Evolutionary conservation across 2,329 filamentous ascomycete genomes (phyloP), one percentile per base, ranked within the genome.

Genomic region (Bipolaris gigantea): DNA sequence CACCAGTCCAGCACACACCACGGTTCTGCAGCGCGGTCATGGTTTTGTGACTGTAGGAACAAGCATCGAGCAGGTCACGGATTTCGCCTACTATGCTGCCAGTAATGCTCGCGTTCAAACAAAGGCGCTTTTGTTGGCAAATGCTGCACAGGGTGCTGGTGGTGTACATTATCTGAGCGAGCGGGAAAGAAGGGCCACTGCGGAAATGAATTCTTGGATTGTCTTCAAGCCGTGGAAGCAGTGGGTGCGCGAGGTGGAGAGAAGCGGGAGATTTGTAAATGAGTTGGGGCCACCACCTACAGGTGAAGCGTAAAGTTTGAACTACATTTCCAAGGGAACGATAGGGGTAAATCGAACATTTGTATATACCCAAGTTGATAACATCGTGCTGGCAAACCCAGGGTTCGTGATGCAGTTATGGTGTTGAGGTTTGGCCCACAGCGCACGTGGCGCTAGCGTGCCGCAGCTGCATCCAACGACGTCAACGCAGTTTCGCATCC

Each of bases 11-110:
- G 49, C 65, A 2, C 62, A 72, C 48, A 56, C 55, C 2, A 60
- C 61, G 1, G 62, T 70, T 2, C 59, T 73, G 27, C 75, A 76
- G 74, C 73, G 76, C 15, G 75, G 75, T 1, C 76, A 78, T 56
- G 76, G 76, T 0, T 77, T 78, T 43, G 73, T 75, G 1, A 68
- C 67, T 21, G 60, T 68, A 0, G 76, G 66, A 0, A 46, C 48
- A 0, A 63, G 60, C 10, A 66, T 78, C 35, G 68, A 77, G 55
- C 69, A 75, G 50, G 75, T 70, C 1, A 73, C 75, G 1, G 74
- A 72, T 53, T 72, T 69, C 18, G 71, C 75, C 3, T 69, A 76
- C 21, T 78, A 73, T 53, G 72, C 71, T 2, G 48, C 53, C 4
- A 66, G 60, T 35, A 65, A 65, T 55, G 76, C 76, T 15, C 57